Base-by-base conservation (phyloP, 2,329 filamentous ascomycete genomes). In the Cercospora sesami region DNA sequence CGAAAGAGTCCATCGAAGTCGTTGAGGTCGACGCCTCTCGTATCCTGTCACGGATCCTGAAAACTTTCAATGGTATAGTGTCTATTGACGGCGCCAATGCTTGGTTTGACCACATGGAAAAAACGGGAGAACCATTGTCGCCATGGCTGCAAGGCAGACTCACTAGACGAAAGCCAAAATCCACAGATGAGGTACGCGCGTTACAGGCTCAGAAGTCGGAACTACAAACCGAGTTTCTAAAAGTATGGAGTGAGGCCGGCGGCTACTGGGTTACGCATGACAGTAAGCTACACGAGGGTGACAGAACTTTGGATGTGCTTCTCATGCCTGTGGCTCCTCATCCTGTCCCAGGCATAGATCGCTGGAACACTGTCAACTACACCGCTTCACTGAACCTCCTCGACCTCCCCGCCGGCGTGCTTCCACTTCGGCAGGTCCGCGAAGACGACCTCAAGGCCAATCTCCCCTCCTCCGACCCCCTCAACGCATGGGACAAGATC, bases 241-340 rank as follows among this genome's bases (percentile, higher is more conserved):
- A 83, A 28, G 83, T 90, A 64, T 91, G 88, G 88, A 82, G 80
- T 69, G 76, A 81, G 73, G 73, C 75, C 7, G 74, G 78, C 63
- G 78, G 76, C 14, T 75, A 80, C 14, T 79, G 81, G 39, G 23
- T 58, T 16, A 64, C 71, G 3, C 42, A 66, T 30, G 67, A 63
- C 23, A 68, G 57, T 16, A 67, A 70, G 31, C 59, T 64, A 51
- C 68, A 39, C 28, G 65, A 64, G n/a, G 67, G 60, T 39, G 42
- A 63, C 28, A 65, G 66, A 65, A 63, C 64, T 21, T 58, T 90
- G 7, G 88, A 90, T 79, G 86, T 87, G 0, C 84, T 91, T 62
- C 83, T 91, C 65, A 87, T 84, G 69, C 89, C 88, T 0, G 81
- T 89, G 0, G 88, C 88, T 14, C 87, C 88, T 2, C 89, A 91